Percentiles rank a stretch among this genome's conserved stretches.
These are phyloP conservation scores for Scenedesmus sp. DNA, from an alignment of 163 green algal species.

Conservation along the genomic window DNA sequence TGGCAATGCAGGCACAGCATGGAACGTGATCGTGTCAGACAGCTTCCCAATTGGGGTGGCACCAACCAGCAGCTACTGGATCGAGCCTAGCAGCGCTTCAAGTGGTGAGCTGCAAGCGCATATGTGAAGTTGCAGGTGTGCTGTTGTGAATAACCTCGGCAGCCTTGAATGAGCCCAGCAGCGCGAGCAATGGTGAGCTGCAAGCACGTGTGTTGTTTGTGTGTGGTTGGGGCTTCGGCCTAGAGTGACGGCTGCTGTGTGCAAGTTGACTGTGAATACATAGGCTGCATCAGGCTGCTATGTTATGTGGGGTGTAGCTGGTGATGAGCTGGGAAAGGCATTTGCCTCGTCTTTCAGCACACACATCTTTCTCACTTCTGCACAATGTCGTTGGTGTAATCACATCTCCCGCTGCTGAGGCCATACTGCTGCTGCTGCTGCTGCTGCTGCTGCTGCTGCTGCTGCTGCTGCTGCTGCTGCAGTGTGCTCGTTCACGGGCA, in stretches of 20 bases:
- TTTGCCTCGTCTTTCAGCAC: background rate
- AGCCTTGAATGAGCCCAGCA: background rate
- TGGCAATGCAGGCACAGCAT: background rate
- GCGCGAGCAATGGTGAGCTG: background rate
- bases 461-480: slow-evolving; percentile 6
- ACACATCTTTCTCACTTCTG: background rate
- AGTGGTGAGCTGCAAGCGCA: background rate
- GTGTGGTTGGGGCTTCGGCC: too few species aligned
- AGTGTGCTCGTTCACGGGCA: background rate
- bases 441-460: background rate
- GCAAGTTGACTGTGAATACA: too few species aligned
- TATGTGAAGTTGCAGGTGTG: too few species aligned
- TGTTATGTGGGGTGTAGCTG: too few species aligned
- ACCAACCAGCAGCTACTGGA: background rate
- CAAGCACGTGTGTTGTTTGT: too few species aligned
- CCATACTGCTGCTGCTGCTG: too few species aligned
- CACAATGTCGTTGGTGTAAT: too few species aligned
- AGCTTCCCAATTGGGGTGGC: background rate
- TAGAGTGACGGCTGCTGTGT: too few species aligned
- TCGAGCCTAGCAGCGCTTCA: background rate
- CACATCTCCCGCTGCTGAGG: too few species aligned
- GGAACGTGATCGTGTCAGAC: background rate
- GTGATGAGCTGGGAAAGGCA: too few species aligned
- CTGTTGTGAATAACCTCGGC: too few species aligned
- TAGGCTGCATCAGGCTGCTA: too few species aligned